A percentile compares a stretch with the other conserved stretches of the same genome.
Evolutionary conservation across 768 basidiomycete genomes (phyloP).

Genomic region (Termitomyces sp.): DNA sequence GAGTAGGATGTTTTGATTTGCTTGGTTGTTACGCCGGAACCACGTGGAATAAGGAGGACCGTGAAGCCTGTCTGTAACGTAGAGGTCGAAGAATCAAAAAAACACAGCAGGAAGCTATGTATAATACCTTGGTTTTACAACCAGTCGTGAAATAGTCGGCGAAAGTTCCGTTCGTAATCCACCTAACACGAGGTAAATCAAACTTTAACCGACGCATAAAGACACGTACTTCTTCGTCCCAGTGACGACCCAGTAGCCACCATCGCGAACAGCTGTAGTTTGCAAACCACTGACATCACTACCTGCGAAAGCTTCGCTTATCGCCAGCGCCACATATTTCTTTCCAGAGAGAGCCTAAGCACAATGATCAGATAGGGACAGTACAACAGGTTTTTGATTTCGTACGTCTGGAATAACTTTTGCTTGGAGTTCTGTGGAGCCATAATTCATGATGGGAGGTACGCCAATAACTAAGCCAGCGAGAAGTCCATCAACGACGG

Average conservation of each 20-base stretch:
- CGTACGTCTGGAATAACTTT: slow-evolving; percentile 66
- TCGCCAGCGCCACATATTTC: slow-evolving; percentile 85
- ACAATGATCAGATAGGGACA: neutral
- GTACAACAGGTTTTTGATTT: neutral
- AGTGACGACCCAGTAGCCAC: slow-evolving; percentile 81
- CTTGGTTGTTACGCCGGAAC: slow-evolving; percentile 72
- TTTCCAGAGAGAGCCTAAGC: slow-evolving; percentile 52
- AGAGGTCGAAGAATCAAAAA: neutral
- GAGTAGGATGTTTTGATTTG: slow-evolving; percentile 94
- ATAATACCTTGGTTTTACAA: slow-evolving; percentile 58
- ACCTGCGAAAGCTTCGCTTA: slow-evolving; percentile 91
- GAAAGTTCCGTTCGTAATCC: slow-evolving; percentile 87
- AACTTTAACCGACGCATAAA: neutral
- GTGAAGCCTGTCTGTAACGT: slow-evolving; percentile 57
- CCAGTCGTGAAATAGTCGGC: slow-evolving; percentile 82
- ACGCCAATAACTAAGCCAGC: slow-evolving; percentile 83
- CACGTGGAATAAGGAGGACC: slow-evolving; percentile 70
- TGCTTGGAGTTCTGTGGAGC: slow-evolving; percentile 62
- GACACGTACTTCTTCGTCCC: slow-evolving; percentile 82
- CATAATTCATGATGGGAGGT: slow-evolving; percentile 87
- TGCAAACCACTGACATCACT: slow-evolving; percentile 81
- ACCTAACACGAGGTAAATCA: slow-evolving; percentile 35
- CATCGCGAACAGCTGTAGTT: slow-evolving; percentile 82
- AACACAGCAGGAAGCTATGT: neutral
- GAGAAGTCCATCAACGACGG: slow-evolving; percentile 82